Conservation (phyloP, 768 basidiomycete species). For the Terana coerulea region DNA sequence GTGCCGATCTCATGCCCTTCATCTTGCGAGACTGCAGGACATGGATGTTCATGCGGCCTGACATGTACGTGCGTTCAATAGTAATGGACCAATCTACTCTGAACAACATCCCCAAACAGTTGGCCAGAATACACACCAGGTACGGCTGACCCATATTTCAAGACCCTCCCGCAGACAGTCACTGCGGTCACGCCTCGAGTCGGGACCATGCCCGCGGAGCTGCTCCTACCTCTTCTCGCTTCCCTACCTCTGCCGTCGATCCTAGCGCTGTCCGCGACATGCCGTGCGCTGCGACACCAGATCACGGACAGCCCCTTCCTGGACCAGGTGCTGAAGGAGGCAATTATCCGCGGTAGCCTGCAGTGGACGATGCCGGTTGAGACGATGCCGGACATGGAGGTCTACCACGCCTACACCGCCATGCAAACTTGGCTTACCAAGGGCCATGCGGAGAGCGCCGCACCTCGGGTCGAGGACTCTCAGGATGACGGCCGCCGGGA, state of each 20-base stretch:
- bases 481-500: too few species aligned
- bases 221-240: neutral
- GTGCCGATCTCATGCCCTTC: neutral
- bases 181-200: neutral
- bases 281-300: neutral
- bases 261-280: conserved; percentile 1
- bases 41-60: conserved; percentile 10
- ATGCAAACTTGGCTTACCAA: neutral
- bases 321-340: neutral
- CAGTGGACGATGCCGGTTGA: neutral
- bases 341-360: neutral
- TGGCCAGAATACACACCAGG: too few species aligned
- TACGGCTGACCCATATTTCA: too few species aligned
- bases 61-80: neutral
- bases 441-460: neutral
- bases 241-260: neutral
- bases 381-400: neutral
- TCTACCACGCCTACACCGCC: neutral
- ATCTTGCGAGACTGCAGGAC: neutral
- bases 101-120: too few species aligned
- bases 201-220: neutral
- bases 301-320: neutral
- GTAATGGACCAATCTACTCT: too few species aligned
- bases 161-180: neutral
- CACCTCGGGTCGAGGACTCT: too few species aligned